Percentiles rank a stretch among this genome's conserved stretches.
Conservation (phyloP, 176 grass and related monocot genomes). For the Lolium rigidum region DNA sequence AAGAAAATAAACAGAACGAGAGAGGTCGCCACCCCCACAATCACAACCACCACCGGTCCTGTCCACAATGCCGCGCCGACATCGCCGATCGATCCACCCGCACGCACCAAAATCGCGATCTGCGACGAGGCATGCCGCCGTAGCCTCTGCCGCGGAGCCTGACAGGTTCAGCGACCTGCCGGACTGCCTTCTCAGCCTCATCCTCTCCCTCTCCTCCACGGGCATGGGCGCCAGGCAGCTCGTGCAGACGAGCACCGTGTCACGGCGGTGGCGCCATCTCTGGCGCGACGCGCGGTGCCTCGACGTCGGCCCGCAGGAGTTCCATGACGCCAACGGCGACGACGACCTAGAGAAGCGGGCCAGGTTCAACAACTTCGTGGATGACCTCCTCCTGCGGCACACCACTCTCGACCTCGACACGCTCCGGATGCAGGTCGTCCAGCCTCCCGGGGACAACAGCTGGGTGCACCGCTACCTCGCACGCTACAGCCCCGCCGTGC, state of each 20-base stretch:
- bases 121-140: background rate
- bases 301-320: background rate
- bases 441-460: background rate
- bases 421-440: background rate
- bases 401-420: background rate
- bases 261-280: background rate
- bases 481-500: too few relatives aligned
- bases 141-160: background rate
- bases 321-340: background rate
- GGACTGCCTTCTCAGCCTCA: background rate
- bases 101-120: background rate
- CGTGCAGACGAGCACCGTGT: background rate
- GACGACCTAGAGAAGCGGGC: background rate
- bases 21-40: background rate
- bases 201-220: background rate
- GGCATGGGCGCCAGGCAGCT: background rate
- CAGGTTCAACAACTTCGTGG: background rate
- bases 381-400: background rate
- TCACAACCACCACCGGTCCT: too few relatives aligned
- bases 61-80: background rate
- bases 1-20: too few relatives aligned
- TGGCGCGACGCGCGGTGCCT: background rate
- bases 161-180: background rate
- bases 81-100: background rate
- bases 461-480: background rate